Evolutionary conservation across 352 stramenopile genomes (phyloP).

Genomic region (Pythium aristosporum): DNA sequence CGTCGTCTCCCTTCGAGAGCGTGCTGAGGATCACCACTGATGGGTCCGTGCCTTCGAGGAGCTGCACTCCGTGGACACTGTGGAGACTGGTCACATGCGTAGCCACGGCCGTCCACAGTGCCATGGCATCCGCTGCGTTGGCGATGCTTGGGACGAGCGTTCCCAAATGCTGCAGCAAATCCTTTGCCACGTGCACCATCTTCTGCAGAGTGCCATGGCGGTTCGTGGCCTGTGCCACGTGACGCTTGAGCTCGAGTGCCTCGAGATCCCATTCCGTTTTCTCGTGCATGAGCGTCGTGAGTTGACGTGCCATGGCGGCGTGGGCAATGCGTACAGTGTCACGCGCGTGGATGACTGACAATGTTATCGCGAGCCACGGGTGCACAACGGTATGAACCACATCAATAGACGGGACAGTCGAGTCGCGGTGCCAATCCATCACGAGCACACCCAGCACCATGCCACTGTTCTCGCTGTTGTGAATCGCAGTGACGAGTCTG

Average conservation of each 20-base stretch:
- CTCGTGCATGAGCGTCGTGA: background rate
- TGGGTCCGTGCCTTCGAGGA: background rate
- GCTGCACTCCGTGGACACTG: constrained; percentile 4
- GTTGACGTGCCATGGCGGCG: background rate
- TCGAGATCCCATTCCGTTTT: constrained; percentile 11
- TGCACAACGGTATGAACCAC: constrained; percentile 9
- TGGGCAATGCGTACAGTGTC: background rate
- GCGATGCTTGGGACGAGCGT: background rate
- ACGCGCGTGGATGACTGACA: background rate
- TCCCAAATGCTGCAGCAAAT: background rate
- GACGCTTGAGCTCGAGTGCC: constrained; percentile 4
- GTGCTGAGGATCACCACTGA: background rate
- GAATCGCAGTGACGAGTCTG: background rate
- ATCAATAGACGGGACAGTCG: constrained; percentile 1
- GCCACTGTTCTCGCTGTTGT: background rate
- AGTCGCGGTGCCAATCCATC: constrained; percentile 3
- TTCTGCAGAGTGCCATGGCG: background rate
- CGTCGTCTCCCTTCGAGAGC: constrained; percentile 14
- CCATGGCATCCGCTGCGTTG: background rate
- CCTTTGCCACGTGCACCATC: background rate
- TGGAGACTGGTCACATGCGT: background rate
- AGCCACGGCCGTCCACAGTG: constrained; percentile 7
- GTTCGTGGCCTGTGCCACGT: constrained; percentile 5
- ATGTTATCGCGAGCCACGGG: constrained; percentile 3
- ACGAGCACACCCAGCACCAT: background rate